phyloP scores from a whole-genome alignment of 2,329 filamentous ascomycete species.

The Lecanicillium sp. region DNA sequence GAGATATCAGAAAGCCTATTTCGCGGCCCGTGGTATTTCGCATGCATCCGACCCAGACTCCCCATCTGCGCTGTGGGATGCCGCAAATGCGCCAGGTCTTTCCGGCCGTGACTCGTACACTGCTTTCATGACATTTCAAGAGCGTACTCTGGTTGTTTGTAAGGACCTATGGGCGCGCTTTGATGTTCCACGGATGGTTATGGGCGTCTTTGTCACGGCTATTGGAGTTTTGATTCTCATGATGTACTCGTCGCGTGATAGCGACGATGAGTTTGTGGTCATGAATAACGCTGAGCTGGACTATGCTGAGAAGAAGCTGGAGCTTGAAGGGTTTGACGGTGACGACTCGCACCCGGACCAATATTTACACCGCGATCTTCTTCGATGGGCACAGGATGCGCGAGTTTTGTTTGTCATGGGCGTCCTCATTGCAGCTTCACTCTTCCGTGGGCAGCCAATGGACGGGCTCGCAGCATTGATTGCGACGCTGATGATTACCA shows the following conservation, averaged over 20 bases:
- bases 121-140: constrained; percentile 66
- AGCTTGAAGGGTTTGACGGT: constrained; percentile 33
- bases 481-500: constrained; percentile 26
- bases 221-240: constrained; percentile 60
- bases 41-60: constrained; percentile 40
- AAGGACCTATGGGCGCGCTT: constrained; percentile 87
- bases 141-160: constrained; percentile 69
- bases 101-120: constrained; percentile 34
- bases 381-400: constrained; percentile 27
- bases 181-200: constrained; percentile 75
- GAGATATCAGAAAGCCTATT: constrained; percentile 81
- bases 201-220: constrained; percentile 65
- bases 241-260: constrained; percentile 59
- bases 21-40: constrained; percentile 59
- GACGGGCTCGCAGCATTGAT: constrained; percentile 32
- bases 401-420: constrained; percentile 23
- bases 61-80: constrained; percentile 35
- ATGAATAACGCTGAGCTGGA: constrained; percentile 51
- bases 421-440: constrained; percentile 18
- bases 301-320: constrained; percentile 48
- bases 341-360: constrained; percentile 32
- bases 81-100: constrained; percentile 35
- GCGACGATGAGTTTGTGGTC: constrained; percentile 45
- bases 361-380: constrained; percentile 21
- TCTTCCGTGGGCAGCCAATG: constrained; percentile 23